Evolutionary conservation across 768 basidiomycete species (phyloP).

Genomic region (Kwoniella mangroviensis): DNA sequence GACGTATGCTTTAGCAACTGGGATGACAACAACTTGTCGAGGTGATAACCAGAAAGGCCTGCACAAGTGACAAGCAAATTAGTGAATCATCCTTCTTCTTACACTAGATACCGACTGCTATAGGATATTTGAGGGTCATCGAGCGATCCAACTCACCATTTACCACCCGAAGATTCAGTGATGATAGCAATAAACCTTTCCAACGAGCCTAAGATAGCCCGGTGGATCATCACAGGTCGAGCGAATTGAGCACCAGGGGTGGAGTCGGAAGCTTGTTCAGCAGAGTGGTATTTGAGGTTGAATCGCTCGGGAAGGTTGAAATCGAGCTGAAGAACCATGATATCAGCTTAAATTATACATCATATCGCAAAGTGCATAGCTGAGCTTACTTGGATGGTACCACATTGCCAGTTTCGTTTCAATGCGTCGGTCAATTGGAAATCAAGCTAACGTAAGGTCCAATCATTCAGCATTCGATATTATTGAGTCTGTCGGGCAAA

Average conservation of each 20-base stretch:
- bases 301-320: slow-evolving; percentile 98
- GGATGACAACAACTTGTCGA: slow-evolving; percentile 92
- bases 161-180: slow-evolving; percentile 95
- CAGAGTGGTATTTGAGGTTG: slow-evolving; percentile 86
- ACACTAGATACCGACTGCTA: too few relatives aligned
- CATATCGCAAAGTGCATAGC: background rate
- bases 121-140: background rate
- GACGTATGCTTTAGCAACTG: slow-evolving; percentile 85
- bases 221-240: slow-evolving; percentile 96
- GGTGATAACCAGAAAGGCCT: slow-evolving; percentile 99
- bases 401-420: slow-evolving; percentile 92
- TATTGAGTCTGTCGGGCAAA: too few relatives aligned
- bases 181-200: slow-evolving; percentile 97
- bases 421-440: slow-evolving; percentile 94
- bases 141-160: slow-evolving; percentile 71
- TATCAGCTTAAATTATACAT: slow-evolving; percentile 1
- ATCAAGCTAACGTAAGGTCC: slow-evolving; percentile 65
- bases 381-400: slow-evolving; percentile 69
- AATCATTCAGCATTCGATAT: background rate
- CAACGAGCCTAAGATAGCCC: slow-evolving; percentile 89
- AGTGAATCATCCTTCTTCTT: too few relatives aligned
- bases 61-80: background rate
- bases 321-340: slow-evolving; percentile 70
- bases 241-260: slow-evolving; percentile 66
- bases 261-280: slow-evolving; percentile 59